Base-by-base conservation (phyloP, 2,329 filamentous ascomycete species). In the Talaromyces sp. region DNA sequence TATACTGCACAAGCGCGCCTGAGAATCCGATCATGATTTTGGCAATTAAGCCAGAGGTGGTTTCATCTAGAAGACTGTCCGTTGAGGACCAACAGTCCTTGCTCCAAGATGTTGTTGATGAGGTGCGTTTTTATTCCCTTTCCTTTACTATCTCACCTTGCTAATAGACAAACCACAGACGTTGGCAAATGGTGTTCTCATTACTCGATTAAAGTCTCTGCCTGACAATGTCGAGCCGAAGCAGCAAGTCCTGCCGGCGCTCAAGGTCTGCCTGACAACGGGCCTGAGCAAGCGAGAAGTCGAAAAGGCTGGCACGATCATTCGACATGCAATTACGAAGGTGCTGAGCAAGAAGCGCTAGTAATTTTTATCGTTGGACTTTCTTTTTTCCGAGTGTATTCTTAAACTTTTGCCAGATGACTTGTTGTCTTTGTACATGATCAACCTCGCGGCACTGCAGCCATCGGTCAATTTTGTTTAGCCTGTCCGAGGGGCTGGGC, bases 241-340 rank as follows among this genome's bases (percentile, higher is more conserved):
- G 71, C 89, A 93, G 62, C 83, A 86, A 51, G 83, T 83, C 40
- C 91, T 89, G 81, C 84, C 95, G 9, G 91, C 92, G 0, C 83
- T 99, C 65, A 97, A 98, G 78, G 86, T 98, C 12, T 98, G 94
- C 72, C 82, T 97, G 59, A 96, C 93, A 0, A 90, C 86, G 5
- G 95, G 90, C 1, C 80, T 99, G 65, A 90, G 90, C 28, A 96
- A 90, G 81, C 97, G 96, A 80, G 95, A 99, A 75, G 90, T 93
- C 60, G 96, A 99, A 79, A 96, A 96, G 81, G 92, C 95, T 0
- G 95, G 93, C 14, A 87, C 89, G 7, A 88, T 86, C 9, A 93
- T 99, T 67, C 84, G 94, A 63, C 93, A 97, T 78, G 94, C 95
- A 14, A 91, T 98, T 67, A 96, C 93, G 57, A 97, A 96, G 79